Percentiles rank a stretch among this genome's conserved stretches.
These are phyloP conservation scores for Coniochaeta ligniaria DNA, from an alignment of 2,329 filamentous ascomycete genomes.

Conservation along the genomic window DNA sequence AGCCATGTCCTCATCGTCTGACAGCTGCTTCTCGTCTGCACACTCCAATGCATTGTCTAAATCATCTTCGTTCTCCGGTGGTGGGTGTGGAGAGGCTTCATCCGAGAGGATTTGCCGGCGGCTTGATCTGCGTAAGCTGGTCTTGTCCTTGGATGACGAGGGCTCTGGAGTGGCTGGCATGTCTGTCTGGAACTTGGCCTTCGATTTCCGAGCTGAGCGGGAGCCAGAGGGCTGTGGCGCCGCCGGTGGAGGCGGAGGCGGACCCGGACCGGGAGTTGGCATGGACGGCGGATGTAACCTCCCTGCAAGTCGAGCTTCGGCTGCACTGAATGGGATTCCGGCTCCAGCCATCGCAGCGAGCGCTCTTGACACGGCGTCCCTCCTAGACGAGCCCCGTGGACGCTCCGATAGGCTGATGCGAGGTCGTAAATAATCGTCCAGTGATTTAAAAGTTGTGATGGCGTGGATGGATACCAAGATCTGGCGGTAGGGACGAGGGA, in stretches of 20 bases:
- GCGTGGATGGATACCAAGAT: slow-evolving; percentile 99
- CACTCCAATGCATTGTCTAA: slow-evolving; percentile 75
- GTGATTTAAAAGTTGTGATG: slow-evolving; percentile 92
- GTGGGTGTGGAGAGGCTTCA: slow-evolving; percentile 42
- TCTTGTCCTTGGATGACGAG: slow-evolving; percentile 36
- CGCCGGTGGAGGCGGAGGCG: slow-evolving; percentile 28
- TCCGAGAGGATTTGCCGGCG: slow-evolving; percentile 48
- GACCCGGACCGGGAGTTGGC: too few species aligned
- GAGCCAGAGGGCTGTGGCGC: slow-evolving; percentile 33
- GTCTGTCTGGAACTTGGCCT: slow-evolving; percentile 37
- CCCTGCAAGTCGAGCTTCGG: slow-evolving; percentile 39
- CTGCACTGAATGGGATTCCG: slow-evolving; percentile 39
- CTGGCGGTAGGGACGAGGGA: slow-evolving; percentile 79
- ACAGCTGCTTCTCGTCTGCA: slow-evolving; percentile 82
- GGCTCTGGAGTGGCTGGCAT: slow-evolving; percentile 35
- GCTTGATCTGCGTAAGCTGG: slow-evolving; percentile 51
- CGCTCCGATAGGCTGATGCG: slow-evolving; percentile 78
- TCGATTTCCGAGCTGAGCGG: slow-evolving; percentile 35
- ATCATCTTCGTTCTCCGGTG: slow-evolving; percentile 52
- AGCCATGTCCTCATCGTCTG: slow-evolving; percentile 61
- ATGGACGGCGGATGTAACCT: slow-evolving; percentile 22
- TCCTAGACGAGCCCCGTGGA: slow-evolving; percentile 54
- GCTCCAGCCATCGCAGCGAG: slow-evolving; percentile 74
- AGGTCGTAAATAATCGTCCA: slow-evolving; percentile 92
- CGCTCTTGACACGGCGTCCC: slow-evolving; percentile 57